Evolutionary conservation across 2,329 filamentous ascomycete species (phyloP).

Genomic region (Fusarium zealandicum): DNA sequence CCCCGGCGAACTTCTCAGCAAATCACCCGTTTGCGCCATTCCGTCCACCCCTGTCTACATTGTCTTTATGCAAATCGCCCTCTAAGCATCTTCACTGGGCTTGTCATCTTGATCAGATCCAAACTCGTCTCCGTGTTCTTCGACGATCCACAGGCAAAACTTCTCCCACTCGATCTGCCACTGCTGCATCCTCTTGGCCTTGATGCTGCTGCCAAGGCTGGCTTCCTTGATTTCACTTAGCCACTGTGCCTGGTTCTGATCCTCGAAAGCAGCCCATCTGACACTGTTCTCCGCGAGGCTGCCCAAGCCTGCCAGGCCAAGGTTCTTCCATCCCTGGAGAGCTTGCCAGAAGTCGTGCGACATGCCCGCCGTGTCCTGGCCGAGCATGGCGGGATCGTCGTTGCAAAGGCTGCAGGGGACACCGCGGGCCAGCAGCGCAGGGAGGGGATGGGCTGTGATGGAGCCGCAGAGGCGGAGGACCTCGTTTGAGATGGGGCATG

Average conservation of each 20-base stretch:
- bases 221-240: constrained; percentile 75
- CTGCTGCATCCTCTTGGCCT: constrained; percentile 75
- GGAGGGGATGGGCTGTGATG: constrained; percentile 80
- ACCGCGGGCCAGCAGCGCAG: constrained; percentile 82
- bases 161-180: constrained; percentile 86
- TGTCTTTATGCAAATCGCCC: constrained; percentile 2
- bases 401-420: constrained; percentile 86
- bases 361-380: constrained; percentile 81
- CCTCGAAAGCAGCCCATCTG: constrained; percentile 87
- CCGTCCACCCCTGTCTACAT: constrained; percentile 8
- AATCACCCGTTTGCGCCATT: constrained; percentile 3
- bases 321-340: constrained; percentile 88
- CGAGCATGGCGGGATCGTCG: constrained; percentile 88
- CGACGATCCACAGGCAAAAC: constrained; percentile 89
- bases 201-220: constrained; percentile 71
- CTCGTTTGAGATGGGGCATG: constrained; percentile 91
- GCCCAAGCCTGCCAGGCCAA: constrained; percentile 85
- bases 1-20: constrained; percentile 9
- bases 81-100: background rate
- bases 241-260: constrained; percentile 76
- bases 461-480: constrained; percentile 80
- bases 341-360: constrained; percentile 96
- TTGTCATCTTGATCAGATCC: constrained; percentile 38
- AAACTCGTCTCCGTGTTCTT: constrained; percentile 75
- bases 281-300: constrained; percentile 92